Percentiles rank a stretch among this genome's conserved stretches.
These are phyloP conservation scores for Dictyostelium citrinum DNA, from an alignment of 78 protist genomes.

Conservation along the genomic window DNA sequence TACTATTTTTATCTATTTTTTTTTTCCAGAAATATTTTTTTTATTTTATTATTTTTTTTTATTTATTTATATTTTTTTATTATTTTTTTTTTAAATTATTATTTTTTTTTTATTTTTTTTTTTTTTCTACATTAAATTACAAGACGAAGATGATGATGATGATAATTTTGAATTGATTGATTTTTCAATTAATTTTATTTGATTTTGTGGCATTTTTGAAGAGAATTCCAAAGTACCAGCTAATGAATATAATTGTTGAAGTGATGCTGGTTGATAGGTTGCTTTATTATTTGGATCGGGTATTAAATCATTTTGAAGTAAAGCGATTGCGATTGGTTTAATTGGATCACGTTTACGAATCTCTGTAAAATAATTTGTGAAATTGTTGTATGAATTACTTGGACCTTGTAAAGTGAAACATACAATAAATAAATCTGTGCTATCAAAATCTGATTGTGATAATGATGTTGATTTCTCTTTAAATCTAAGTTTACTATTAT, in stretches of 20 bases:
- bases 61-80: background rate
- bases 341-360: slow-evolving; percentile 34
- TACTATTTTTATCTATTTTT: too few relatives aligned
- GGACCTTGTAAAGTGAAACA: background rate
- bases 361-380: slow-evolving; percentile 4
- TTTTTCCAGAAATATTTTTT: too few relatives aligned
- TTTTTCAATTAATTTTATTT: slow-evolving; percentile 25
- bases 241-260: slow-evolving; percentile 30
- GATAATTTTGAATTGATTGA: background rate
- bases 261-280: background rate
- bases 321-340: background rate
- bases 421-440: background rate
- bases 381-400: background rate
- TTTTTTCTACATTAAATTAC: slow-evolving; percentile 39
- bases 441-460: background rate
- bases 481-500: background rate
- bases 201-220: background rate
- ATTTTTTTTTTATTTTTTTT: background rate
- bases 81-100: background rate
- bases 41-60: too few relatives aligned
- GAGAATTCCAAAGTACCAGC: background rate
- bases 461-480: background rate
- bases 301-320: slow-evolving; percentile 8
- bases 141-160: background rate
- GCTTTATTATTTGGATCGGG: background rate